These are phyloP conservation scores for Rhodosporidiobolus sp. DNA, from an alignment of 768 basidiomycete genomes.

Conservation along the genomic window DNA sequence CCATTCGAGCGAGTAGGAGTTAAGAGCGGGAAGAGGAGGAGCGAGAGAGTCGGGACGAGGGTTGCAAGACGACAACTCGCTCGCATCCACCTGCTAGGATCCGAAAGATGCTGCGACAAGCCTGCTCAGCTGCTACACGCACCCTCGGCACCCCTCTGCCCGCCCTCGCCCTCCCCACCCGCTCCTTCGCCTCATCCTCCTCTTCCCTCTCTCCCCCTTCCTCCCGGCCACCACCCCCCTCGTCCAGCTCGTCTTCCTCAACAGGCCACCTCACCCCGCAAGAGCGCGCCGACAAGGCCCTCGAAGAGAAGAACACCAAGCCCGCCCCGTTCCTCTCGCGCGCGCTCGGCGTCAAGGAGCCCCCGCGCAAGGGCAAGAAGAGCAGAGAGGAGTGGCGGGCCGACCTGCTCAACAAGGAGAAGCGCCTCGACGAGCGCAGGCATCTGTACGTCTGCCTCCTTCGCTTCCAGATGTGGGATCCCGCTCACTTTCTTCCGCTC, in stretches of 20 bases:
- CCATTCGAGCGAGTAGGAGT: not conserved
- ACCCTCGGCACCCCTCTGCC: not conserved
- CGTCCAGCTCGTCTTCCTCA: not conserved
- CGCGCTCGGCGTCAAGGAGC: conserved; percentile 72
- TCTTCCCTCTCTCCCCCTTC: not conserved
- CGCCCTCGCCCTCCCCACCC: not conserved
- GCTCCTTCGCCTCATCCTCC: not conserved
- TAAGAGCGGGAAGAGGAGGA: not conserved
- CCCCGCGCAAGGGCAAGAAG: conserved; percentile 61
- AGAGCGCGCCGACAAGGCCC: conserved; percentile 20
- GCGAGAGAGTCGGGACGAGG: not conserved
- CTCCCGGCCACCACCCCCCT: not conserved
- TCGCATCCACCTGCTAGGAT: not conserved
- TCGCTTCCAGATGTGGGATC: no score
- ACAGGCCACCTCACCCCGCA: conserved; percentile 29
- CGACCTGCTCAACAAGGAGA: conserved; percentile 69
- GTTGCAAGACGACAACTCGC: not conserved
- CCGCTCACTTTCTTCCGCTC: not conserved
- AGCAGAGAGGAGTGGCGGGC: conserved; percentile 63
- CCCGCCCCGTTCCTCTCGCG: conserved; percentile 49
- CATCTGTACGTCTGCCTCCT: conserved; percentile 45
- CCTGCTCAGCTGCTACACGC: not conserved
- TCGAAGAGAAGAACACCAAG: conserved; percentile 28
- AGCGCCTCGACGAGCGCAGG: conserved; percentile 64
- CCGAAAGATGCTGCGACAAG: not conserved